Evolutionary conservation across 1,284 basidiomycete species (phyloP), one percentile per base, ranked within the genome.

Genomic region (Sanghuangporus sanghuang): DNA sequence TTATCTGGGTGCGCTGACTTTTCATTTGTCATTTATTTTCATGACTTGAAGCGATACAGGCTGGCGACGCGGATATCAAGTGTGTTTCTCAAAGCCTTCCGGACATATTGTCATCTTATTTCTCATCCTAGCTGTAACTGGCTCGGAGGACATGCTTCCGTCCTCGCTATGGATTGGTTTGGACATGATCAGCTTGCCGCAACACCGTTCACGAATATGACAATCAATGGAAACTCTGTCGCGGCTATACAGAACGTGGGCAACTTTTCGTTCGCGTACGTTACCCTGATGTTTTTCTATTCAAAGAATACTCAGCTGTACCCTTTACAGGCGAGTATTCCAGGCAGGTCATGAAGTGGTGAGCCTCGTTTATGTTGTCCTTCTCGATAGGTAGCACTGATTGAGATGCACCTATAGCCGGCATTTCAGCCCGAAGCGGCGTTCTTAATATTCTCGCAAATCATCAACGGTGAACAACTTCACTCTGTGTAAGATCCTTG

Each of bases 21-120:
- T 23, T 32, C 23, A n/a, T 21, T n/a, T 48, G 53, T 52, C 8
- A 39, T 18, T 5, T 3, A 1, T 12, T 8, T 36, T 48, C 14
- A 35, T 56, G 46, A 46, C 40, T n/a, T 11, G 35, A 11, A n/a
- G 16, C 35, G 12, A 3, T 8, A 1, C 49, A 87, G 85, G 84
- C 84, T 48, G 86, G 85, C 14, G 85, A 87, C 67, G 79, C 84
- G 46, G 85, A 87, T 68, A 85, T 87, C 69, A 84, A 80, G 85
- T 86, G 62, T 57, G 62, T 23, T 23, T 18, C 6, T 14, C 21
- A 23, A 27, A 9, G 21, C 7, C 21, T 6, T 23, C 50, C 14
- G 7, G 18, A 35, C 39, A n/a, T 6, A 75, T 70, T 4, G 52
- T 35, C 27, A 21, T 62, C 27, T 49, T 57, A 50, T 7, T 21